These are phyloP conservation scores for Cadophora sp. DNA, from an alignment of 2,329 filamentous ascomycete species.

Conservation along the genomic window DNA sequence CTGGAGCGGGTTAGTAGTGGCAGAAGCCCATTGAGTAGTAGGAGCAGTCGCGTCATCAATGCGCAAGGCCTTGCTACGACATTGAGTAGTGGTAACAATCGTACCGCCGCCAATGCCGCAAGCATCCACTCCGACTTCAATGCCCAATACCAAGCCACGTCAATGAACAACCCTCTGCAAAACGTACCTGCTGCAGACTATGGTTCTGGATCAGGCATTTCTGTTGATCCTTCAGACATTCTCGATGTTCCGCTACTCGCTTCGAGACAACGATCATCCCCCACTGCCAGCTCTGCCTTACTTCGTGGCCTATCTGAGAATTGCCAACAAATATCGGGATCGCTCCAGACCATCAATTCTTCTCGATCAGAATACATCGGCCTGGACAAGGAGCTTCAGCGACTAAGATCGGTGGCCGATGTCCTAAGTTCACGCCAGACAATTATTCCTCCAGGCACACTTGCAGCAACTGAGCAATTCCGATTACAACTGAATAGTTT, in stretches of 20 bases:
- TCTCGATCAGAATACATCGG: conserved; percentile 9
- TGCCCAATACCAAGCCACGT: background rate
- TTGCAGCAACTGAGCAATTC: background rate
- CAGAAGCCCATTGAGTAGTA: conserved; percentile 11
- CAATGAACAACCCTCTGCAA: background rate
- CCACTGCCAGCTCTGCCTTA: background rate
- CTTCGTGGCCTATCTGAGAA: conserved; percentile 3
- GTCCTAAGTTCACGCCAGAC: conserved; percentile 2
- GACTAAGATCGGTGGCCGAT: conserved; percentile 9
- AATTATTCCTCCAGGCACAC: background rate
- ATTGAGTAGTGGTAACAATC: background rate
- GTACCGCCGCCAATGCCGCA: background rate
- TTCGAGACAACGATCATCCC: background rate
- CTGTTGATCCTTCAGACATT: conserved; percentile 25
- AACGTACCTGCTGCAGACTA: conserved; percentile 2
- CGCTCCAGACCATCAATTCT: conserved; percentile 10
- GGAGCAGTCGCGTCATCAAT: background rate
- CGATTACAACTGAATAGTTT: conserved; percentile 11
- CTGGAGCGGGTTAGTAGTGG: conserved; percentile 15
- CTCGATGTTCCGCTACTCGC: conserved; percentile 14
- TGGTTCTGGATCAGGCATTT: conserved; percentile 6
- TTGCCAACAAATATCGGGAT: background rate
- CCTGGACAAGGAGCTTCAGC: conserved; percentile 20
- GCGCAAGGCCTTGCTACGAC: background rate
- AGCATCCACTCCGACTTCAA: background rate